Conservation (phyloP, 139 green algal genomes). For the Chlamydomonas incerta region DNA sequence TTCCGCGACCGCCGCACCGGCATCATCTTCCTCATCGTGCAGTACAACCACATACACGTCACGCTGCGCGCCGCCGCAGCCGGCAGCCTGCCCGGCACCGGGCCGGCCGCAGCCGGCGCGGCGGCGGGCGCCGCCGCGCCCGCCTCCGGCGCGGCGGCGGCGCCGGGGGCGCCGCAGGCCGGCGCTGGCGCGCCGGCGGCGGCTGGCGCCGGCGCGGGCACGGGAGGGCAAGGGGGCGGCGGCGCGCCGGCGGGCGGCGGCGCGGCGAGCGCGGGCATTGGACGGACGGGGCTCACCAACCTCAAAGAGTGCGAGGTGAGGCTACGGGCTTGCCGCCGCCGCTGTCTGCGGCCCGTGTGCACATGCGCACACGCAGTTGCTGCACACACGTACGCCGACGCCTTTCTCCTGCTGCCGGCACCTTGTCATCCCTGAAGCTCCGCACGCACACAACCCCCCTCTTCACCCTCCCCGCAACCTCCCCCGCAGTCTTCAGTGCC, state of each 20-base stretch:
- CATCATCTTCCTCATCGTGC: conserved; percentile 95
- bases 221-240: neutral
- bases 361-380: too few species aligned
- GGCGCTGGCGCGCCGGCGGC: neutral
- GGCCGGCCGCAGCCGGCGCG: neutral
- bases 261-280: conserved; percentile 57
- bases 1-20: conserved; percentile 66
- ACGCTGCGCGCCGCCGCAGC: conserved; percentile 54
- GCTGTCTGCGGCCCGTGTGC: too few species aligned
- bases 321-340: too few species aligned
- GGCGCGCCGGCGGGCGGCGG: neutral
- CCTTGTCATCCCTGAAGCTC: too few species aligned
- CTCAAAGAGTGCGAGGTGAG: conserved; percentile 88
- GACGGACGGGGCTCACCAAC: conserved; percentile 62
- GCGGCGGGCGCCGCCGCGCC: neutral
- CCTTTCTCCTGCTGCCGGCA: too few species aligned
- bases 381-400: too few species aligned
- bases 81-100: conserved; percentile 9
- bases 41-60: conserved; percentile 86
- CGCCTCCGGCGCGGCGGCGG: neutral
- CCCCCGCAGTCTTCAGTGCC: too few species aligned
- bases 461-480: too few species aligned
- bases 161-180: neutral
- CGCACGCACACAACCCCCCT: too few species aligned
- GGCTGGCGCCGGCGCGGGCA: conserved; percentile 10